A percentile compares a stretch with the other conserved stretches of the same genome.
These are phyloP conservation scores for Tricholomella constricta DNA, from an alignment of 768 basidiomycete species.

Conservation along the genomic window DNA sequence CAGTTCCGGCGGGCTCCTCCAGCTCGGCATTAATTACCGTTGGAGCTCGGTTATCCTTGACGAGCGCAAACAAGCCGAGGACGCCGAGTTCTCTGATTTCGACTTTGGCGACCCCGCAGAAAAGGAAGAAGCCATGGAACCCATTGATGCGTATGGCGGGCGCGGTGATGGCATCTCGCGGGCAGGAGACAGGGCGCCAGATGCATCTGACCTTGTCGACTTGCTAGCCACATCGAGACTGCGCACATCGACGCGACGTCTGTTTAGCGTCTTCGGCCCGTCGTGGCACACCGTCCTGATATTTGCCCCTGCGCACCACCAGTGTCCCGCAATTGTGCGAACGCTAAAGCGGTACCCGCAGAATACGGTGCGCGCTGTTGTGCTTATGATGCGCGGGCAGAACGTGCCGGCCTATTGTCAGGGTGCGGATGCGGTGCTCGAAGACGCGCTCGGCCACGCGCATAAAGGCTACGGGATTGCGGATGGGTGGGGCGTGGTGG, in stretches of 20 bases:
- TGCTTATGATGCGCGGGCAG: slow-evolving; percentile 27
- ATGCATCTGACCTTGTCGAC: slow-evolving; percentile 37
- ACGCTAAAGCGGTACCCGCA: slow-evolving; percentile 21
- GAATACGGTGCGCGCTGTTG: slow-evolving; percentile 25
- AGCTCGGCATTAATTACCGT: slow-evolving; percentile 57
- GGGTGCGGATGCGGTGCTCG: slow-evolving; percentile 31
- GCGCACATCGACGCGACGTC: slow-evolving; percentile 18
- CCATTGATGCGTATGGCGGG: slow-evolving; percentile 24
- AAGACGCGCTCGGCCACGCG: slow-evolving; percentile 34
- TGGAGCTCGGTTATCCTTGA: slow-evolving; percentile 51
- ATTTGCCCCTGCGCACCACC: slow-evolving; percentile 29
- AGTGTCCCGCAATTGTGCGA: slow-evolving; percentile 17
- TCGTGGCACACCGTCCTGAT: slow-evolving; percentile 43
- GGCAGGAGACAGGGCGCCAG: slow-evolving; percentile 49
- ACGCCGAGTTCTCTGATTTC: slow-evolving; percentile 13
- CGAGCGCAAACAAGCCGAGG: slow-evolving; percentile 26
- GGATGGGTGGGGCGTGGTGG: slow-evolving; percentile 33
- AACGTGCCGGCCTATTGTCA: slow-evolving; percentile 24
- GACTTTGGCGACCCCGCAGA: slow-evolving; percentile 10
- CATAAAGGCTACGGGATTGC: slow-evolving; percentile 37
- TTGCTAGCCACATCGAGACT: slow-evolving; percentile 9
- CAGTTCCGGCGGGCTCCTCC: slow-evolving; percentile 28
- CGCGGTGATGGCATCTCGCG: slow-evolving; percentile 26
- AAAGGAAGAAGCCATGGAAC: slow-evolving; percentile 12
- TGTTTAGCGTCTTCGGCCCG: slow-evolving; percentile 38